A percentile compares a stretch with the other conserved stretches of the same genome.
phyloP scores from a whole-genome alignment of 2,329 filamentous ascomycete species.

The Pseudohalonectria lignicola region DNA sequence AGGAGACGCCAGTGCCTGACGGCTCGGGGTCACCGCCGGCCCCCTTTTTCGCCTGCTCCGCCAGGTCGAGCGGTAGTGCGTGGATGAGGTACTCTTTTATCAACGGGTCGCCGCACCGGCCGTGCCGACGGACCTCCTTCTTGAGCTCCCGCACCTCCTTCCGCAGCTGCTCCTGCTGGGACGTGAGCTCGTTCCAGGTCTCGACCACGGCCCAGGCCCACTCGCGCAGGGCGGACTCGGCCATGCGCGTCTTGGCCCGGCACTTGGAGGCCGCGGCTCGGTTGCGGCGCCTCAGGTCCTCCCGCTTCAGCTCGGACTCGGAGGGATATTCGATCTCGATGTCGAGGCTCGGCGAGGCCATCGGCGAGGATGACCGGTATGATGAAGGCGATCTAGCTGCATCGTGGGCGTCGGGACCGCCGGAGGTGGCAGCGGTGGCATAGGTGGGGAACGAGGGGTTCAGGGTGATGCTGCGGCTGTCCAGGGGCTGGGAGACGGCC shows the following conservation, averaged over 20 bases:
- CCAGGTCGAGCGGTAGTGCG: neutral
- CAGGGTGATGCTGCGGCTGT: no score
- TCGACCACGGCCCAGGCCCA: neutral
- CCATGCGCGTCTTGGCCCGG: conserved; percentile 4
- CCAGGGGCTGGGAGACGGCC: no score
- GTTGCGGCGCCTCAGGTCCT: conserved; percentile 4
- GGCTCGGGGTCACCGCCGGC: neutral
- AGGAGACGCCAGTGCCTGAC: no score
- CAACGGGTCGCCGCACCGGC: neutral
- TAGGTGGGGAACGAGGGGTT: no score
- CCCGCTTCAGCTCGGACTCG: neutral
- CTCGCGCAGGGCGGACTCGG: neutral
- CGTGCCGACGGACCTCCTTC: neutral
- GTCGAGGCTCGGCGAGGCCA: neutral
- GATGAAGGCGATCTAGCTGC: no score
- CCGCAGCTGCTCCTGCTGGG: neutral
- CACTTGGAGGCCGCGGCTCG: conserved; percentile 6
- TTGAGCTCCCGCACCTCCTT: neutral
- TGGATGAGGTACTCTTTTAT: neutral
- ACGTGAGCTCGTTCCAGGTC: neutral
- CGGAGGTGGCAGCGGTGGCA: no score
- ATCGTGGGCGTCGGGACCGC: no score
- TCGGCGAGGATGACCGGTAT: no score
- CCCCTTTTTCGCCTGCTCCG: neutral
- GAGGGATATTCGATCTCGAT: conserved; percentile 5